Evolutionary conservation across 768 basidiomycete species (phyloP).

Genomic region (Leccinum disarticulatum): DNA sequence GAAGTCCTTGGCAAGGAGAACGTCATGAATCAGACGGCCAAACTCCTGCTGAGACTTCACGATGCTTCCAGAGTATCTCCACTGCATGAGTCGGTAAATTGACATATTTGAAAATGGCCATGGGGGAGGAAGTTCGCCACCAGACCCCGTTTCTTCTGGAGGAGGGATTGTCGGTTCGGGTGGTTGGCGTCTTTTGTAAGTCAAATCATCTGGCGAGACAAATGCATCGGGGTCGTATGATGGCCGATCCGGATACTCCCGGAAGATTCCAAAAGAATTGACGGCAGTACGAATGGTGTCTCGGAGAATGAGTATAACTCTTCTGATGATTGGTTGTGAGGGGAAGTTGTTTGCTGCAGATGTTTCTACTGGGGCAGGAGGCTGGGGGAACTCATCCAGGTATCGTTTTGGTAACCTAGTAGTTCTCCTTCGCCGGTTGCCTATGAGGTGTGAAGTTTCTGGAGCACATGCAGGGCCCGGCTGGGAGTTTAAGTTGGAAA

Average conservation of each 20-base stretch:
- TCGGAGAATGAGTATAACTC: not conserved
- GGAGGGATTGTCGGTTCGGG: not conserved
- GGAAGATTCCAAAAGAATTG: not conserved
- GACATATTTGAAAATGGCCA: not conserved
- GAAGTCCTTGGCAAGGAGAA: too few relatives aligned
- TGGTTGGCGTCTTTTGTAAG: not conserved
- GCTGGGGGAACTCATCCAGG: not conserved
- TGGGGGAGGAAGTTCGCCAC: not conserved
- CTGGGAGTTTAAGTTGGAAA: too few relatives aligned
- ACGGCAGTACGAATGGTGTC: not conserved
- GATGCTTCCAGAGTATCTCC: not conserved
- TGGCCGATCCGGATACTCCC: not conserved
- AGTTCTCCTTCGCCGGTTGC: not conserved
- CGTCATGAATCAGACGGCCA: too few relatives aligned
- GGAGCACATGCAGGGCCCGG: not conserved
- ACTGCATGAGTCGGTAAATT: not conserved
- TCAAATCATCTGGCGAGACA: too few relatives aligned
- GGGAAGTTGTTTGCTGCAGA: not conserved
- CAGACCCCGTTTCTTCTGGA: not conserved
- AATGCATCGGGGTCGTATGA: not conserved
- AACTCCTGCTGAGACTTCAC: not conserved
- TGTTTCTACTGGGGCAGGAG: not conserved
- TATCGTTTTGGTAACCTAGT: not conserved
- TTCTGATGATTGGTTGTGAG: not conserved
- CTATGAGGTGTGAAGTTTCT: not conserved